A percentile compares a stretch with the other conserved stretches of the same genome.
Evolutionary conservation across 441 rosid genomes (phyloP).

Genomic region (Jatropha multifida): DNA sequence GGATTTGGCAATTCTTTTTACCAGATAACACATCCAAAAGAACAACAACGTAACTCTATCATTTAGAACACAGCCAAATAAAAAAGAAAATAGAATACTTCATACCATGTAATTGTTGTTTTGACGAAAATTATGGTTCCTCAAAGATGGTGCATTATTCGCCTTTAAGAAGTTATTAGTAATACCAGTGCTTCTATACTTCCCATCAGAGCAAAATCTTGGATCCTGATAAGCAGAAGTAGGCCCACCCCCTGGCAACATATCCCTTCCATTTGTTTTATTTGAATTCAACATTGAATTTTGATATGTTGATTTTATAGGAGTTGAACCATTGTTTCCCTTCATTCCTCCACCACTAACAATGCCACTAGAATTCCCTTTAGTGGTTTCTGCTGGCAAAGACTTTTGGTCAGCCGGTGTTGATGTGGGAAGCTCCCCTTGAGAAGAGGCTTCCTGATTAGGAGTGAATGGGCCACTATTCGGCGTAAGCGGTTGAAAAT

Average conservation of each 20-base stretch:
- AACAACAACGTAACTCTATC: too few species aligned
- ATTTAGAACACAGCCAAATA: too few species aligned
- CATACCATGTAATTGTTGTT: conserved; percentile 63
- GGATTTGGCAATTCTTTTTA: too few species aligned
- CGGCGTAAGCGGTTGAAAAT: conserved; percentile 55
- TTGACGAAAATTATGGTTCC: conserved; percentile 59
- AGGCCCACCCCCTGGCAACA: conserved; percentile 43
- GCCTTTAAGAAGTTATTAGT: conserved; percentile 42
- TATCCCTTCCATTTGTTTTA: conserved; percentile 53
- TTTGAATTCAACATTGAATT: conserved; percentile 40
- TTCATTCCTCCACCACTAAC: conserved; percentile 38
- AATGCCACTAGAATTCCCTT: conserved; percentile 45
- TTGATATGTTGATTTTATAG: conserved; percentile 51
- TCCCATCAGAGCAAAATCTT: conserved; percentile 51
- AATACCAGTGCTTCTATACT: conserved; percentile 40
- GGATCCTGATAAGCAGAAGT: conserved; percentile 67
- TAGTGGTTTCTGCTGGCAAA: conserved; percentile 48
- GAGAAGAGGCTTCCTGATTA: conserved; percentile 42
- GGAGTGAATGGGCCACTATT: conserved; percentile 51
- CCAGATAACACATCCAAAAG: too few species aligned
- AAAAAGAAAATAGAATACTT: not conserved
- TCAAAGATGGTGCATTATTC: conserved; percentile 48
- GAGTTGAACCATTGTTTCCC: conserved; percentile 55
- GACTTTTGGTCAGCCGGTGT: conserved; percentile 53
- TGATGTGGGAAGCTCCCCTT: conserved; percentile 48